Evolutionary conservation across 176 grass and related monocot genomes (phyloP).

Genomic region (Eragrostis curvula): DNA sequence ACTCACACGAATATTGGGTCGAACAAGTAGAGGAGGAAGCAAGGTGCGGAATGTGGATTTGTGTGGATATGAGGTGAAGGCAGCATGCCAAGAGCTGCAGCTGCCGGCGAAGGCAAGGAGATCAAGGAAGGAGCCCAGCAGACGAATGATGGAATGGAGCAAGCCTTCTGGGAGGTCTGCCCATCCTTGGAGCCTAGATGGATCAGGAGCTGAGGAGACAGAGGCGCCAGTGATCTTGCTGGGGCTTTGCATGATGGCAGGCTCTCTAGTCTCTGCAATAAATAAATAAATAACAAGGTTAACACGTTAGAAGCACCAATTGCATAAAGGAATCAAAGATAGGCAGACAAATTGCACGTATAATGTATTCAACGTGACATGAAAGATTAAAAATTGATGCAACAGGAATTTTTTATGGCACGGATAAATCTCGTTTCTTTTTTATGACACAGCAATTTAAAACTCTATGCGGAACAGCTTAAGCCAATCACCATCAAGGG

Average conservation of each 20-base stretch:
- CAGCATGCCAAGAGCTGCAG: slow-evolving; percentile 46
- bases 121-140: slow-evolving; percentile 41
- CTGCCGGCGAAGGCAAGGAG: slow-evolving; percentile 42
- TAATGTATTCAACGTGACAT: too few relatives aligned
- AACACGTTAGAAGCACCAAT: neutral
- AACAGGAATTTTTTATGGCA: too few relatives aligned
- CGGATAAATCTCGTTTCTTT: too few relatives aligned
- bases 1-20: neutral
- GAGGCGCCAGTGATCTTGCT: neutral
- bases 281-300: neutral
- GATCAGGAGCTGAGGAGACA: neutral
- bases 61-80: slow-evolving; percentile 27
- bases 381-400: too few relatives aligned
- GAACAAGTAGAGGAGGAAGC: slow-evolving; percentile 42
- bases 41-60: slow-evolving; percentile 9
- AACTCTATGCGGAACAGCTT: too few relatives aligned
- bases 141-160: slow-evolving; percentile 35
- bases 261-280: neutral
- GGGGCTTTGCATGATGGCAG: slow-evolving; percentile 25
- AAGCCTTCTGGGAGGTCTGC: slow-evolving; percentile 34
- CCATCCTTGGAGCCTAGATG: slow-evolving; percentile 27
- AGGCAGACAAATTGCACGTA: neutral
- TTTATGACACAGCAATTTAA: too few relatives aligned
- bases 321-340: neutral
- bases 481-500: too few relatives aligned